Base-by-base conservation (phyloP, 176 grass and related monocot genomes). In the Elaeis guineensis region DNA sequence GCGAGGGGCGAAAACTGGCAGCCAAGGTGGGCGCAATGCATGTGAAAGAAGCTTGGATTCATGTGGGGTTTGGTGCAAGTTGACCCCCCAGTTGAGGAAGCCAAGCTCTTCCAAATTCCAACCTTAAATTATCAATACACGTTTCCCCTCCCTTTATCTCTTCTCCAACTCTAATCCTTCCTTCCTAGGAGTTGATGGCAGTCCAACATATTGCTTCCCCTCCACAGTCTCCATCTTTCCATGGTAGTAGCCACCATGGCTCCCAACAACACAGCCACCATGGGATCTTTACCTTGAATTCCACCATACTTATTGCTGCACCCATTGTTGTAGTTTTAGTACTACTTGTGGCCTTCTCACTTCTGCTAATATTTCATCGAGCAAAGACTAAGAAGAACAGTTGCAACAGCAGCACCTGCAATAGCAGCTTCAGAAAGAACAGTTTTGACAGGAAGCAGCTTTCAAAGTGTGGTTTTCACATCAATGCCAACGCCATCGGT, bases 1-100 rank as follows among this genome's bases (percentile, higher is more conserved):
- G 49, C 18, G 5, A 21, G 39, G 62, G 49, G 21, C 35, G 11
- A 53, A 52, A 66, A 49, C 28, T 52, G 53, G 49, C 6, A 2
- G 63, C 4, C 12, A 68, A 39, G 65, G 62, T 67, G 68, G 68
- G 70, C 64, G 30, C 64, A 48, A 63, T 59, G 72, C 78, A 81
- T 62, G 78, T 81, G 78, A 81, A 62, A 19, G 3, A 55, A 25
- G 18, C 57, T 75, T 81, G 72, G 50, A 65, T 57, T 81, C 59
- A 81, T 81, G 64, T 70, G 71, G 24, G 57, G 26, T 39, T 76
- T 60, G 67, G 48, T 58, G 21, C 14, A 15, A 17, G 50, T 69
- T 80, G 70, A 67, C 63, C 69, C 26, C 58, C 48, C 59, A 20
- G 18, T 14, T 44, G 35, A 44, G 35, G 11, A 44, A 44, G 9